Evolutionary conservation across 2,329 filamentous ascomycete genomes (phyloP).

Genomic region (Malbranchea zuffiana): DNA sequence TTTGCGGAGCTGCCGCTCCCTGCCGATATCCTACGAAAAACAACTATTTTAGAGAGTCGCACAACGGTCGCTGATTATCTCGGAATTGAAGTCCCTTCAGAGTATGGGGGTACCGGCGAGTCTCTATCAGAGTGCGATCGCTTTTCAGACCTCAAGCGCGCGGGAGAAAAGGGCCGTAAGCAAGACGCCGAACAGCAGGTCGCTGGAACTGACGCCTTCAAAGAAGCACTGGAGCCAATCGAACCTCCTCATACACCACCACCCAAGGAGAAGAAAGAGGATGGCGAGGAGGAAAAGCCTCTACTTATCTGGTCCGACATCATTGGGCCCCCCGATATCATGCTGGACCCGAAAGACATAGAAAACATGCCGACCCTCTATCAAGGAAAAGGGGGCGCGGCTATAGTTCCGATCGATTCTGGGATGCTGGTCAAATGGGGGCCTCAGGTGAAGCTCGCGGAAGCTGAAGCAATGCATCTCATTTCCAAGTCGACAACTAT

Average conservation of each 20-base stretch:
- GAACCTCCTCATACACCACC: background rate
- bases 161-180: too few relatives aligned
- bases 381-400: slow-evolving; percentile 2
- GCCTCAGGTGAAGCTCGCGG: slow-evolving; percentile 6
- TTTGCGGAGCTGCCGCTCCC: background rate
- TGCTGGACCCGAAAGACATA: slow-evolving; percentile 11
- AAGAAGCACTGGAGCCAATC: too few relatives aligned
- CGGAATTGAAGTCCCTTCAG: background rate
- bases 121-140: slow-evolving; percentile 3
- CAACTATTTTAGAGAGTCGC: background rate
- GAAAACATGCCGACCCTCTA: background rate
- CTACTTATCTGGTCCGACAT: slow-evolving; percentile 4
- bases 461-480: slow-evolving; percentile 12
- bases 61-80: slow-evolving; percentile 2
- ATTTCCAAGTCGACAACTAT: slow-evolving; percentile 7
- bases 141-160: too few relatives aligned
- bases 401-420: slow-evolving; percentile 3
- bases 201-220: too few relatives aligned
- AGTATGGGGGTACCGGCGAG: slow-evolving; percentile 7
- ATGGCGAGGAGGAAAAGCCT: slow-evolving; percentile 1
- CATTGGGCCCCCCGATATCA: slow-evolving; percentile 4
- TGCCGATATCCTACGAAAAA: background rate
- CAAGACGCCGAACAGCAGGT: too few relatives aligned
- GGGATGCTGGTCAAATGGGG: slow-evolving; percentile 11
- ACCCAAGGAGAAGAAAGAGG: too few relatives aligned